A percentile compares a stretch with the other conserved stretches of the same genome.
Conservation (phyloP, 140 eudicot genomes). For the Ambrosia hybrid region DNA sequence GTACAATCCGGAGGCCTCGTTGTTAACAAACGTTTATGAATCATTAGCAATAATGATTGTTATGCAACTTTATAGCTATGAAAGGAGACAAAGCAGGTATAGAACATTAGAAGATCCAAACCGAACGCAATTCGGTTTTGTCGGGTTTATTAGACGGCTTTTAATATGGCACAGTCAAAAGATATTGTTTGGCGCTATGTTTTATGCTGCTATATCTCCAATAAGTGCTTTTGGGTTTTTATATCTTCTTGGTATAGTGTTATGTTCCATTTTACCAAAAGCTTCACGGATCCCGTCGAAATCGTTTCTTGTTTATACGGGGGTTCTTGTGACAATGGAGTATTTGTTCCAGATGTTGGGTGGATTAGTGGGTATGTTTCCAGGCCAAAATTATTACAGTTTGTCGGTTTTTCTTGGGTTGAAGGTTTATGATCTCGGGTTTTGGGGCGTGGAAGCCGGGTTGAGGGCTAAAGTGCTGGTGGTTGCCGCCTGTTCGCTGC, state of each 20-base stretch:
- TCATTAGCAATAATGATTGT: conserved; percentile 57
- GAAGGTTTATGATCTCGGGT: conserved; percentile 49
- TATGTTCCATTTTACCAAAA: conserved; percentile 54
- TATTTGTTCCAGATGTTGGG: conserved; percentile 78
- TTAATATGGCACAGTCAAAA: conserved; percentile 71
- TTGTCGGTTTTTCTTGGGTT: conserved; percentile 53
- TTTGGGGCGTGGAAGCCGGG: conserved; percentile 62
- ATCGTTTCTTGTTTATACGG: conserved; percentile 52
- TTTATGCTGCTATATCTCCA: conserved; percentile 64
- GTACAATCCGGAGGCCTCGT: conserved; percentile 51
- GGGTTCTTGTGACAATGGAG: conserved; percentile 47
- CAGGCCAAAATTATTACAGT: conserved; percentile 43
- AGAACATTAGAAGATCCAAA: conserved; percentile 28
- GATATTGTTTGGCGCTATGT: conserved; percentile 50
- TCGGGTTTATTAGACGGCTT: conserved; percentile 48
- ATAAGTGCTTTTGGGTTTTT: conserved; percentile 63
- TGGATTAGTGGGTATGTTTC: conserved; percentile 47
- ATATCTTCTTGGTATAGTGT: conserved; percentile 59
- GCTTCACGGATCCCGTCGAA: conserved; percentile 62
- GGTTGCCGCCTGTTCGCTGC: conserved; percentile 60
- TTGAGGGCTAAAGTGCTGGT: conserved; percentile 63
- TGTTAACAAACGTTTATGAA: conserved; percentile 50
- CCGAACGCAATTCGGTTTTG: conserved; percentile 28
- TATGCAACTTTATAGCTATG: conserved; percentile 64
- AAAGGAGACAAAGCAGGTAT: conserved; percentile 59